Conservation (phyloP, 129 eudicot genomes). For the Flaveria sonorensis region DNA sequence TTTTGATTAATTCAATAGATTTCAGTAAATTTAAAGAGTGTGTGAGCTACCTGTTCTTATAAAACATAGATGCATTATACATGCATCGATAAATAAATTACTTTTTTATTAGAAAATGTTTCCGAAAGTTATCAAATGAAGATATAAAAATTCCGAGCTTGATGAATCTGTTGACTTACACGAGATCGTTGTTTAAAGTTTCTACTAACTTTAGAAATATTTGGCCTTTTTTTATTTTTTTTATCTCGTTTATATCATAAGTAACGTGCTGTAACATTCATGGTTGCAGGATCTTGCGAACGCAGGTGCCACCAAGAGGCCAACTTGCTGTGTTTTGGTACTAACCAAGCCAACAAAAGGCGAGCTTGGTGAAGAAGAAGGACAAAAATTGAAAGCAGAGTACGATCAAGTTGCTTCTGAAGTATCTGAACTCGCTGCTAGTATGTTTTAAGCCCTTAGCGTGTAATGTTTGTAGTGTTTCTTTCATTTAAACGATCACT, state of each 20-base stretch:
- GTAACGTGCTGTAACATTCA: background rate
- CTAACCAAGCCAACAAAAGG: conserved; percentile 83
- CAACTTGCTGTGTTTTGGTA: conserved; percentile 90
- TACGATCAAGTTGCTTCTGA: conserved; percentile 76
- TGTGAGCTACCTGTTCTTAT: too few species aligned
- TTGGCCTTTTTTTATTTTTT: background rate
- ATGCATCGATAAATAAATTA: too few species aligned
- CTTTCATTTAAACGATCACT: too few species aligned
- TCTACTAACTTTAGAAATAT: too few species aligned
- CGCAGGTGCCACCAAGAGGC: conserved; percentile 97
- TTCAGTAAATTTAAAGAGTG: too few species aligned
- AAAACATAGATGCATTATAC: too few species aligned
- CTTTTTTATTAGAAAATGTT: background rate
- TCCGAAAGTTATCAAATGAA: background rate
- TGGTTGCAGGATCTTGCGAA: conserved; percentile 87
- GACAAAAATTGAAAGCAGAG: conserved; percentile 71
- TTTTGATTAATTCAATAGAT: too few species aligned
- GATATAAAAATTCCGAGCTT: background rate
- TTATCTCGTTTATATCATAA: background rate
- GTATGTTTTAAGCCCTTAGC: conserved; percentile 47
- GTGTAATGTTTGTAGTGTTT: too few species aligned
- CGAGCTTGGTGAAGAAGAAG: conserved; percentile 66
- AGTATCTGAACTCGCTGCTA: conserved; percentile 52
- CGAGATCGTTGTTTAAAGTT: background rate
- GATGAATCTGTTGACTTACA: background rate